Base-by-base conservation (phyloP, 805 yeast genomes). In the Maudiozyma serrabonitensis region DNA sequence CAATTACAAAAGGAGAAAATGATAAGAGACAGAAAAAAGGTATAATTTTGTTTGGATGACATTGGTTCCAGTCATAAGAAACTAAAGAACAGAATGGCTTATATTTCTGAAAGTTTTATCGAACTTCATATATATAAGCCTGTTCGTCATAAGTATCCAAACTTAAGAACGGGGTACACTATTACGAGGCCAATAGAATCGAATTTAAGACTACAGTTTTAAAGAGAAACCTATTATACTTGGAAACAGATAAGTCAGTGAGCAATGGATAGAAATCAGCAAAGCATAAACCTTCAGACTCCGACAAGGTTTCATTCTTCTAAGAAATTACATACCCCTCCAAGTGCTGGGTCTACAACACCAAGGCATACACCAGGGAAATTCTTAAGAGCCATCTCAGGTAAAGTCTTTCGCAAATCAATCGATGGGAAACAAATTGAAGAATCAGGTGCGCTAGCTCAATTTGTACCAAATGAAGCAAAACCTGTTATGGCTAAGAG, bases 301-400 rank as follows among this genome's bases (percentile, higher is more conserved):
- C 64, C 64, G 37, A 49, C 51, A 31, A 47, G 52, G 21, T 35
- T 38, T 21, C 21, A 25, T 1, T 46, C 45, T 35, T 54, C 25
- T 19, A 61, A 62, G 50, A 55, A 54, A 23, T 46, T 62, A 6
- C 69, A 64, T 46, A 63, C 69, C 2, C 69, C 69, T n/a, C 69
- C 69, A 25, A 63, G 64, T 46, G 49, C 56, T 11, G 61, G 55
- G 38, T 57, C 50, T 42, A 62, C 56, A 6, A 37, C 35, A 5
- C 49, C 48, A 16, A 53, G 38, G n/a, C 48, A 59, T 2, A 51
- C 52, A 1, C 51, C 56, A 3, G 32, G 51, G 2, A 62, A 64
- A 47, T 52, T 63, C 26, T 46, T 63, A 7, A 62, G 54, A 49
- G 53, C 59, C 26, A 39, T 63, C 1, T 60, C 69, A 8, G 63